Evolutionary conservation across 2,329 filamentous ascomycete genomes (phyloP).

Genomic region (Aspergillus sp.): DNA sequence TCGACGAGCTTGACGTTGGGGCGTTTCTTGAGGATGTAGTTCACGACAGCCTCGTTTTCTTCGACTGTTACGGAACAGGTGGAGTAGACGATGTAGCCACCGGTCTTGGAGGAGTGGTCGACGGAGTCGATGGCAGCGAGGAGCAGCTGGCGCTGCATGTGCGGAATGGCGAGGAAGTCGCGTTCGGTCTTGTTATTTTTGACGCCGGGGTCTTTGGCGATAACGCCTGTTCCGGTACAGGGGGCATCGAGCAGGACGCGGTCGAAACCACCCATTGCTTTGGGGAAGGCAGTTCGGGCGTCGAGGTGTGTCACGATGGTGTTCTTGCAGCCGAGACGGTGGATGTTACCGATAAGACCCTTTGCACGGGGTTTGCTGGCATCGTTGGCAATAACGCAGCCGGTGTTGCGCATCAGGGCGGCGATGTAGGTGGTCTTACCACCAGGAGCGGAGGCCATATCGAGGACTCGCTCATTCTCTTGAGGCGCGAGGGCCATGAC

Average conservation of each 20-base stretch:
- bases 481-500: conserved; percentile 97
- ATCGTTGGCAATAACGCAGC: conserved; percentile 94
- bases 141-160: conserved; percentile 91
- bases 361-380: conserved; percentile 89
- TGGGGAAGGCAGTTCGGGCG: conserved; percentile 82
- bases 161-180: conserved; percentile 90
- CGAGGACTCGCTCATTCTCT: conserved; percentile 85
- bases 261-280: conserved; percentile 93
- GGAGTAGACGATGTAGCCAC: conserved; percentile 94
- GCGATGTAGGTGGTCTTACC: conserved; percentile 96
- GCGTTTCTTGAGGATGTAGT: conserved; percentile 86
- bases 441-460: conserved; percentile 93
- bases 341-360: conserved; percentile 96
- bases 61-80: conserved; percentile 94
- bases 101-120: conserved; percentile 86
- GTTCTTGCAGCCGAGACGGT: conserved; percentile 90
- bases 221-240: conserved; percentile 95
- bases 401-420: conserved; percentile 97
- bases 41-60: conserved; percentile 90
- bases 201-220: conserved; percentile 92
- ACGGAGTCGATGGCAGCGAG: conserved; percentile 93
- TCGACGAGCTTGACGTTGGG: conserved; percentile 94
- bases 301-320: conserved; percentile 95
- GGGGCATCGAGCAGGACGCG: conserved; percentile 91
- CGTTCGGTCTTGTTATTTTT: conserved; percentile 98